Percentiles rank a stretch among this genome's conserved stretches.
Conservation (phyloP, 352 stramenopile species). For the Phytophthora chlamydospora region DNA sequence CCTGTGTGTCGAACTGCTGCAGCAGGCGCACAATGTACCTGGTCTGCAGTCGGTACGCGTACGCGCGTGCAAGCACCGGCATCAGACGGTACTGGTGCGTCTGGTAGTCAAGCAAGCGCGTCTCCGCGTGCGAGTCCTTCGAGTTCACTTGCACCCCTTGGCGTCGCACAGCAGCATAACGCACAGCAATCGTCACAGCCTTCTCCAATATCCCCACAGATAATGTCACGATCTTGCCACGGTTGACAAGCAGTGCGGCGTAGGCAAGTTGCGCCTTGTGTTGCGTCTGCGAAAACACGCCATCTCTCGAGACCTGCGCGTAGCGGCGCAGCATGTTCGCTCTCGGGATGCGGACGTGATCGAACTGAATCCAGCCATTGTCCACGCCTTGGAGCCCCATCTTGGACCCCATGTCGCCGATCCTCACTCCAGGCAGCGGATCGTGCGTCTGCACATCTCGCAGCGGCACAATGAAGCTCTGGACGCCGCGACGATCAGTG, state of each 20-base stretch:
- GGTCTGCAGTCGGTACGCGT: constrained; percentile 93
- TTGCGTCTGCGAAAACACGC: constrained; percentile 60
- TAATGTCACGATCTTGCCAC: constrained; percentile 78
- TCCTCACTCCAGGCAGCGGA: constrained; percentile 53
- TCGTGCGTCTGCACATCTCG: constrained; percentile 84
- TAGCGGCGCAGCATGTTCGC: constrained; percentile 81
- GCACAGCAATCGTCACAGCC: constrained; percentile 92
- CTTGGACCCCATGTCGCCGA: constrained; percentile 76
- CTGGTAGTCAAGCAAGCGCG: constrained; percentile 94
- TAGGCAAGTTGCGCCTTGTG: constrained; percentile 78
- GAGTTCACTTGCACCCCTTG: constrained; percentile 80
- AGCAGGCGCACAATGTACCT: constrained; percentile 83
- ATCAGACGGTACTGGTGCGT: constrained; percentile 95
- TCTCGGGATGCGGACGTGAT: constrained; percentile 74
- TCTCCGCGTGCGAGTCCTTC: constrained; percentile 65
- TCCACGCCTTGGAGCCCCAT: constrained; percentile 79
- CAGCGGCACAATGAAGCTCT: constrained; percentile 96
- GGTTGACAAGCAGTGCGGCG: constrained; percentile 74
- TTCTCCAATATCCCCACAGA: constrained; percentile 87
- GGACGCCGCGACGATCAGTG: constrained; percentile 88
- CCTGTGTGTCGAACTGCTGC: constrained; percentile 84
- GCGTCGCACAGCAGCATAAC: constrained; percentile 92
- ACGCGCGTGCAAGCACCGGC: constrained; percentile 89
- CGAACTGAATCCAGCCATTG: constrained; percentile 81
- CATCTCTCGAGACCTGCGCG: constrained; percentile 65